Conservation (phyloP, 148 eudicot species). For the Limonium bicolor region DNA sequence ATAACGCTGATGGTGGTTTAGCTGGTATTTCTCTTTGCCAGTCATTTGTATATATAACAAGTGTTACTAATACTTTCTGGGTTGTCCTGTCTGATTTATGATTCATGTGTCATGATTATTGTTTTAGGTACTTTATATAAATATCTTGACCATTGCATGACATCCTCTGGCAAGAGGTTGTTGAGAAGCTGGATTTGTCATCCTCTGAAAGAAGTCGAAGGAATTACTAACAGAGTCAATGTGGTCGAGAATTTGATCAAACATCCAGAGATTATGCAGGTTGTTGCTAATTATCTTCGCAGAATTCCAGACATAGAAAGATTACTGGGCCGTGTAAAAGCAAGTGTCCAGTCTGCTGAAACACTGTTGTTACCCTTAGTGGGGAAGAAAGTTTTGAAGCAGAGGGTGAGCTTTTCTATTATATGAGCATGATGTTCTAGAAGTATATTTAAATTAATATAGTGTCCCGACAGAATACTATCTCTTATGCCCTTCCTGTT, state of each 20-base stretch:
- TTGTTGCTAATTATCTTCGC: slow-evolving; percentile 57
- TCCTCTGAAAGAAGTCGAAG: slow-evolving; percentile 59
- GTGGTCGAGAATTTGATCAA: slow-evolving; percentile 51
- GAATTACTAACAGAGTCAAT: slow-evolving; percentile 68
- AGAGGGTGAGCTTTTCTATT: slow-evolving; percentile 43
- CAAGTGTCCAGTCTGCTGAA: slow-evolving; percentile 61
- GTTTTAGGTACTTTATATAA: slow-evolving; percentile 72
- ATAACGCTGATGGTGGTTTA: slow-evolving; percentile 77
- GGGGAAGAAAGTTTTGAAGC: slow-evolving; percentile 75
- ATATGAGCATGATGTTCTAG: background rate
- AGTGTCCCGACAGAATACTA: background rate
- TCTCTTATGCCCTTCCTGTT: background rate
- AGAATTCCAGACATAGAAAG: slow-evolving; percentile 91
- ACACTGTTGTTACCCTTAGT: slow-evolving; percentile 54
- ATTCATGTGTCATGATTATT: too few relatives aligned
- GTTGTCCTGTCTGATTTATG: too few relatives aligned
- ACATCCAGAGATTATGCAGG: slow-evolving; percentile 38
- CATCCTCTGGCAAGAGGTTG: slow-evolving; percentile 81
- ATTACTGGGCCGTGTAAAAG: slow-evolving; percentile 72
- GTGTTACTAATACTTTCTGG: too few relatives aligned
- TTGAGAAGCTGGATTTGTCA: slow-evolving; percentile 93
- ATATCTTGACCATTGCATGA: slow-evolving; percentile 71
- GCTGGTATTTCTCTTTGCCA: slow-evolving; percentile 31
- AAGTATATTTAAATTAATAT: too few relatives aligned
- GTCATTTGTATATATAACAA: too few relatives aligned